Evolutionary conservation across 2,329 filamentous ascomycete genomes (phyloP), one percentile per base, ranked within the genome.

Genomic region (Dryadomyces quercivorus): DNA sequence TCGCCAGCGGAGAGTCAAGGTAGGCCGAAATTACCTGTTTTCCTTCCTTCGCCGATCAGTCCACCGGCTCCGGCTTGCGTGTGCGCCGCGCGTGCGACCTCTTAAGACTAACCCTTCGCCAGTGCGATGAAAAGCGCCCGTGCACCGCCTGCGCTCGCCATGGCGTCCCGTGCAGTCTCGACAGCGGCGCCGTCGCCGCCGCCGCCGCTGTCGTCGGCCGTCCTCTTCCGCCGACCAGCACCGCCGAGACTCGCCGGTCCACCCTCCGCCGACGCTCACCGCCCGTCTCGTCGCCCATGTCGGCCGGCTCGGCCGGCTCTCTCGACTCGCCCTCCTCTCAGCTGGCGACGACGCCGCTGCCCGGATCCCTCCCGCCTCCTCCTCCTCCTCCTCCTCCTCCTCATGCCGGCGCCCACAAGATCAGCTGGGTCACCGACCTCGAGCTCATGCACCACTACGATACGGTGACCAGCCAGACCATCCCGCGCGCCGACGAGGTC

Each of bases 391-490:
- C n/a, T 18, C n/a, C 12, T 21, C 49, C 8, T 5, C 36, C 18
- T 15, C 49, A 18, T 18, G 13, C 10, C 36, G 10, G 2, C 5
- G 8, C 2, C 12, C 13, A 16, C 50, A 67, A 57, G 62, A 65
- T 18, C 61, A 64, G 51, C 57, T 70, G 67, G 51, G 67, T 65
- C 5, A 67, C 66, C 52, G 67, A 70, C 54, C 55, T 70, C 7
- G 67, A 69, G 45, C 55, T 67, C 13, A 66, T 66, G 47, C 64
- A 68, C 38, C 67, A 69, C 45, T 68, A 59, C 44, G 53, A 38
- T 16, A 58, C 58, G 2, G 45, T 45, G 15, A 56, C 66, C 0
- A 66, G 60, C 49, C 53, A 61, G 7, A 66, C 66, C 2, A 56
- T 69, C 8, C 67, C 67, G 0, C 59, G 67, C 6, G 62, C 64